Evolutionary conservation across 306 rosid genomes (phyloP).

Genomic region (Erythrophleum fordii): DNA sequence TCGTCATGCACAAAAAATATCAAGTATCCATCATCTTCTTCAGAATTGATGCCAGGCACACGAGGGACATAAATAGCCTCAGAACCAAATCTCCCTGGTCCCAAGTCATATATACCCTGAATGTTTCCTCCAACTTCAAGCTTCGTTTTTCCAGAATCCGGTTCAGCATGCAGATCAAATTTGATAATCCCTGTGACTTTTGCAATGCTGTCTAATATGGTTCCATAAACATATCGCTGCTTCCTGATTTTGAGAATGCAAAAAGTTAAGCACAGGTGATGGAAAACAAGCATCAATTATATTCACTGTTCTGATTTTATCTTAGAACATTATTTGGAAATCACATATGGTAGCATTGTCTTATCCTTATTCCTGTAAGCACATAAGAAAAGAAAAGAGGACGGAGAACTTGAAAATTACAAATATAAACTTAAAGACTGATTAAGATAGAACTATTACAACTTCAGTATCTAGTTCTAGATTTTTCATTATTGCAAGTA

Average conservation of each 20-base stretch:
- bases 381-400: not conserved
- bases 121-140: conserved; percentile 89
- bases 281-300: conserved; percentile 3
- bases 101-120: conserved; percentile 79
- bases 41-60: conserved; percentile 65
- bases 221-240: conserved; percentile 81
- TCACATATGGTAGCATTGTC: not conserved
- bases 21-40: conserved; percentile 95
- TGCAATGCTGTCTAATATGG: conserved; percentile 67
- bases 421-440: not conserved
- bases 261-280: conserved; percentile 21
- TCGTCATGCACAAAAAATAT: conserved; percentile 87
- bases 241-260: conserved; percentile 55
- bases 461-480: not conserved
- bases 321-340: not conserved
- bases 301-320: not conserved
- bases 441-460: not conserved
- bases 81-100: conserved; percentile 81
- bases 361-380: not conserved
- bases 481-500: not conserved
- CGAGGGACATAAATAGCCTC: conserved; percentile 89
- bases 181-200: conserved; percentile 81
- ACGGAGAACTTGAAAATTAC: not conserved
- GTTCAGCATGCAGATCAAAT: conserved; percentile 82
- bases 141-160: conserved; percentile 62